Evolutionary conservation across 129 eudicot species (phyloP).

Genomic region (Flaveria brownii): DNA sequence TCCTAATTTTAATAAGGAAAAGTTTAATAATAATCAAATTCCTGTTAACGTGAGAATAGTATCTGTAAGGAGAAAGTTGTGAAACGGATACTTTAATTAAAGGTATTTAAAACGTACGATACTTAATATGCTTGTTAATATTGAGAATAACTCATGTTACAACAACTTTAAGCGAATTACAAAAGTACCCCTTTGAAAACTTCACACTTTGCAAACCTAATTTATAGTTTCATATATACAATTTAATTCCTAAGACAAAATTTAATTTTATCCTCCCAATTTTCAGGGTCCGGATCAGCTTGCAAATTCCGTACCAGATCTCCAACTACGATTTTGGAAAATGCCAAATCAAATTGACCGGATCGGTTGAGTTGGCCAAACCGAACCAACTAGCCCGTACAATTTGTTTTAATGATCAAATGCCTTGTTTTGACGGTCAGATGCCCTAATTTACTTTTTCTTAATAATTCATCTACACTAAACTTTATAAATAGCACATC

Average conservation of each 20-base stretch:
- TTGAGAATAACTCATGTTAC: not conserved
- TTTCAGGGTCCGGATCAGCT: not conserved
- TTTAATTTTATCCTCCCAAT: not conserved
- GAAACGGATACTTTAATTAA: not conserved
- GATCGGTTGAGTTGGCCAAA: too few species aligned
- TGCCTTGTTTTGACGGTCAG: too few species aligned
- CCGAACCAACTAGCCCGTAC: too few species aligned
- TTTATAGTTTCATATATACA: not conserved
- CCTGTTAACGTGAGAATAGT: not conserved
- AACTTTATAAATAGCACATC: too few species aligned
- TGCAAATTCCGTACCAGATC: too few species aligned
- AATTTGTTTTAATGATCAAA: too few species aligned
- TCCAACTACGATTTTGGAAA: too few species aligned
- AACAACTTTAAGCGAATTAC: not conserved
- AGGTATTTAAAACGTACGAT: constrained; percentile 9
- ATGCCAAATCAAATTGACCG: too few species aligned
- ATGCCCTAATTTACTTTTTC: too few species aligned
- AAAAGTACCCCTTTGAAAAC: not conserved
- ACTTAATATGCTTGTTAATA: not conserved
- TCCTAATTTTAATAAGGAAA: not conserved
- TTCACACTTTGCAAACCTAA: not conserved
- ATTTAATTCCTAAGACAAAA: not conserved
- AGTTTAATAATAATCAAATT: not conserved
- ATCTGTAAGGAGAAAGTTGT: not conserved
- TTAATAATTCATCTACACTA: too few species aligned